phyloP scores from a whole-genome alignment of 768 basidiomycete species.

The Cytidiella melzeri region DNA sequence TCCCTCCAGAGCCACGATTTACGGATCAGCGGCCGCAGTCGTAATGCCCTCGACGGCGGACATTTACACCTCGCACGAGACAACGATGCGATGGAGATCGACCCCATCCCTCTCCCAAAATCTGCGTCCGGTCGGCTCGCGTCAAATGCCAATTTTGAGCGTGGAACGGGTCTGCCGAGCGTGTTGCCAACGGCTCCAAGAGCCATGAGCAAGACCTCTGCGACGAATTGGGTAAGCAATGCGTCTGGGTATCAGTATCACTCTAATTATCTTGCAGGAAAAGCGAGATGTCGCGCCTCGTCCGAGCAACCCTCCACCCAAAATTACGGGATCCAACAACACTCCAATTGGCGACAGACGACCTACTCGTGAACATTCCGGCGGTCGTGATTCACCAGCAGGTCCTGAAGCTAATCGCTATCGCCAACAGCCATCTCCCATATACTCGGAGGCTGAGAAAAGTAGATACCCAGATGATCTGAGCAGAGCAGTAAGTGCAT shows the following conservation, averaged over 20 bases:
- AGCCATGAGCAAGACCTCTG: slow-evolving; percentile 21
- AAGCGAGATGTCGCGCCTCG: background rate
- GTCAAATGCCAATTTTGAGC: slow-evolving; percentile 17
- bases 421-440: too few species aligned
- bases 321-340: background rate
- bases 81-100: background rate
- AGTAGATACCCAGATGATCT: too few species aligned
- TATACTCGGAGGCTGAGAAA: too few species aligned
- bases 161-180: slow-evolving; percentile 17
- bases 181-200: slow-evolving; percentile 24
- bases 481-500: too few species aligned
- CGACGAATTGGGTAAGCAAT: background rate
- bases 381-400: too few species aligned
- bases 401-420: too few species aligned
- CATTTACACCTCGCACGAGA: background rate
- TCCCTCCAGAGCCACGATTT: background rate
- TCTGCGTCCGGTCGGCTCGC: slow-evolving; percentile 6
- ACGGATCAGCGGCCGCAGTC: background rate
- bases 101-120: background rate
- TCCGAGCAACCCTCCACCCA: background rate
- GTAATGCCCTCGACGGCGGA: background rate
- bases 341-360: background rate
- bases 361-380: background rate
- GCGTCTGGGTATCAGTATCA: background rate
- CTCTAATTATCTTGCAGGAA: background rate